These are phyloP conservation scores for Mycena crocata DNA, from an alignment of 768 basidiomycete genomes.

Conservation along the genomic window DNA sequence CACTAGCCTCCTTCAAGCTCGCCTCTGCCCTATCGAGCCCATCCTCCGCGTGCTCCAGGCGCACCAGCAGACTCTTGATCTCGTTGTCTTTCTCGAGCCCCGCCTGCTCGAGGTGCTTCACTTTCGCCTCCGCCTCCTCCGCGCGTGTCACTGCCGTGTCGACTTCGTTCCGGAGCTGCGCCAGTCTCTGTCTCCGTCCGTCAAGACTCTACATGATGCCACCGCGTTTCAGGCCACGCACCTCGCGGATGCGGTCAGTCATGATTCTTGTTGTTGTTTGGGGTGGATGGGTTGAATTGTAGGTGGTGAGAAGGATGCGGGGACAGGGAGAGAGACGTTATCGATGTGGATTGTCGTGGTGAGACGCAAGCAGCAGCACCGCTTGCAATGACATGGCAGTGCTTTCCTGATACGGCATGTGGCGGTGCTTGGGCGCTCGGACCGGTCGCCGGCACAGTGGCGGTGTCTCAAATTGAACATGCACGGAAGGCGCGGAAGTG, in stretches of 20 bases:
- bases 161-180: slow-evolving; percentile 70
- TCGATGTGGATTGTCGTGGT: no score
- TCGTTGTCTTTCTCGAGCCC: slow-evolving; percentile 74
- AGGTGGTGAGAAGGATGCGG: no score
- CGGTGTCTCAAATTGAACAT: no score
- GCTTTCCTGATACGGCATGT: no score
- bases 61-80: slow-evolving; percentile 67
- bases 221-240: background rate
- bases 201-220: background rate
- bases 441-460: no score
- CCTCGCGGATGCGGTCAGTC: slow-evolving; percentile 23
- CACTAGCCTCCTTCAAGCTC: slow-evolving; percentile 79
- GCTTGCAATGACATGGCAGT: no score
- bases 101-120: slow-evolving; percentile 67
- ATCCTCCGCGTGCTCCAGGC: slow-evolving; percentile 68
- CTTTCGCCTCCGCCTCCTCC: slow-evolving; percentile 72
- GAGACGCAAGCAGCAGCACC: no score
- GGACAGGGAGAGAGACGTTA: no score
- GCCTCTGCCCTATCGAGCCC: slow-evolving; percentile 40
- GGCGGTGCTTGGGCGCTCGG: no score
- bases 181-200: slow-evolving; percentile 56
- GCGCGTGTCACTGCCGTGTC: slow-evolving; percentile 71
- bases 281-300: no score
- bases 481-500: no score
- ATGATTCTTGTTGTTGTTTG: background rate